Percentiles rank a stretch among this genome's conserved stretches.
Conservation (phyloP, 345 rosid species). For the Gossypium herbaceum region DNA sequence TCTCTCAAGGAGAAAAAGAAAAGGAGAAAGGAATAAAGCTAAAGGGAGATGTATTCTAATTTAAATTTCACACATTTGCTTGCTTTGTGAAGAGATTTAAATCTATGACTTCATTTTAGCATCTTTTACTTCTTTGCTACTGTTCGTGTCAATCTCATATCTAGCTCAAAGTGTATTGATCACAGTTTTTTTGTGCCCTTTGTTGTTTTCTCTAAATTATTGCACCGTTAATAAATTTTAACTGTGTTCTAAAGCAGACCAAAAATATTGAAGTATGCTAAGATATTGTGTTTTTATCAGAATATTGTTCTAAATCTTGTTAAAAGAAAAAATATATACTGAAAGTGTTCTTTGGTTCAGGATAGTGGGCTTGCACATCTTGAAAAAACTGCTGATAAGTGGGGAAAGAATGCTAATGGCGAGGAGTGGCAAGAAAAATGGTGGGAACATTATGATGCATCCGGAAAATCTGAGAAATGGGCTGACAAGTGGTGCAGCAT, state of each 20-base stretch:
- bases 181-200: neutral
- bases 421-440: conserved; percentile 96
- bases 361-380: conserved; percentile 64
- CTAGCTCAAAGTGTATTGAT: neutral
- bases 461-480: conserved; percentile 89
- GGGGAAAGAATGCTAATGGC: conserved; percentile 86
- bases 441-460: conserved; percentile 88
- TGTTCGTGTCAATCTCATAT: conserved; percentile 1
- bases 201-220: neutral
- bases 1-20: neutral
- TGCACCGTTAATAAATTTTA: neutral
- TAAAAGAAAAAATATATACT: neutral
- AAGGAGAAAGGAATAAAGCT: neutral
- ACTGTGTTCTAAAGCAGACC: neutral
- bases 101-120: neutral
- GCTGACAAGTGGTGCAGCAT: conserved; percentile 96
- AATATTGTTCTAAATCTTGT: neutral
- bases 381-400: conserved; percentile 92
- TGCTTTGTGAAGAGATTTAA: neutral
- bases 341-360: conserved; percentile 33
- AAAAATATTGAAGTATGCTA: neutral
- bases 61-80: neutral
- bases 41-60: neutral
- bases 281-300: neutral
- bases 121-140: neutral